These are phyloP conservation scores for Globisporangium barbulae DNA, from an alignment of 352 stramenopile genomes.

Conservation along the genomic window DNA sequence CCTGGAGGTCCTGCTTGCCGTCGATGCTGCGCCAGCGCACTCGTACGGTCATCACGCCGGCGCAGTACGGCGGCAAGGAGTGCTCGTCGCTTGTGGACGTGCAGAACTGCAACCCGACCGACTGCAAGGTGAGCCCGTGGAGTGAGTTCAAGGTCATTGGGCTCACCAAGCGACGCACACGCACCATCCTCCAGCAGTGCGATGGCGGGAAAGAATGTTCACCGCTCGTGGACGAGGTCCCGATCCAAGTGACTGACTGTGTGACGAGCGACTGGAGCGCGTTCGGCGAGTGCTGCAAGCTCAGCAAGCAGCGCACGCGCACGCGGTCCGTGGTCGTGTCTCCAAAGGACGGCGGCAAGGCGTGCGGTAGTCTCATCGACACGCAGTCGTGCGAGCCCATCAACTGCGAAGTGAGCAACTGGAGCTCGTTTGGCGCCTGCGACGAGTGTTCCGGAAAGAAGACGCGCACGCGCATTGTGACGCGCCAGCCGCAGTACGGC, in stretches of 20 bases:
- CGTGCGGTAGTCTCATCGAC: slow-evolving; percentile 38
- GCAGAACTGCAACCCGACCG: slow-evolving; percentile 61
- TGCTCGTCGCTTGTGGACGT: slow-evolving; percentile 41
- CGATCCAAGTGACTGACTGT: slow-evolving; percentile 40
- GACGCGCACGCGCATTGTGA: slow-evolving; percentile 34
- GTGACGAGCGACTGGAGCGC: slow-evolving; percentile 40
- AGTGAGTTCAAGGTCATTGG: slow-evolving; percentile 38
- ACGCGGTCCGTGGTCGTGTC: slow-evolving; percentile 35
- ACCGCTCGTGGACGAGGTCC: slow-evolving; percentile 36
- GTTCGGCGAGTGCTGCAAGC: slow-evolving; percentile 34
- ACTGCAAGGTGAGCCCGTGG: slow-evolving; percentile 60
- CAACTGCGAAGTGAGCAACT: slow-evolving; percentile 47
- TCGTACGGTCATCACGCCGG: slow-evolving; percentile 34
- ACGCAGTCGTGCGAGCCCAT: slow-evolving; percentile 33
- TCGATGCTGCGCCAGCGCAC: slow-evolving; percentile 37
- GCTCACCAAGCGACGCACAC: slow-evolving; percentile 38
- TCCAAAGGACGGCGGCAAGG: slow-evolving; percentile 42
- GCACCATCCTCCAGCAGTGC: slow-evolving; percentile 27
- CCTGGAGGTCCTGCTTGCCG: slow-evolving; percentile 36
- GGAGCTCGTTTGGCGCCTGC: slow-evolving; percentile 43
- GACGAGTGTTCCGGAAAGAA: slow-evolving; percentile 33
- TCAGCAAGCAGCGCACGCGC: slow-evolving; percentile 40
- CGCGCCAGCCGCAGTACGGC: slow-evolving; percentile 23
- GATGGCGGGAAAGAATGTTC: slow-evolving; percentile 47
- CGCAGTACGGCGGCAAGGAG: slow-evolving; percentile 40